Conservation (phyloP, 208 protist species). For the Naegleria lovaniensis region DNA sequence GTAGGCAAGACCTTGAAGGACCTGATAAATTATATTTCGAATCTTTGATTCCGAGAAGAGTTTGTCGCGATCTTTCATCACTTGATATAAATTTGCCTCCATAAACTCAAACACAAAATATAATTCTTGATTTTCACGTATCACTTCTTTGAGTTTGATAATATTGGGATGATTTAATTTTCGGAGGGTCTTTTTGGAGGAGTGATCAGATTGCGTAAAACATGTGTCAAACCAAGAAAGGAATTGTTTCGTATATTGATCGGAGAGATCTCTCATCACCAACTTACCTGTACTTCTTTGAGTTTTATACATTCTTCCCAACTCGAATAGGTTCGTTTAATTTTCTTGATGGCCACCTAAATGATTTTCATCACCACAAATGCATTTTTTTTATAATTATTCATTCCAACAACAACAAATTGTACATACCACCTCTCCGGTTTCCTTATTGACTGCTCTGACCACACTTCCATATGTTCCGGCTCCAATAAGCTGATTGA, state of each 20-base stretch:
- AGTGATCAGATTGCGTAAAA: no score
- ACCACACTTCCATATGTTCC: constrained; percentile 90
- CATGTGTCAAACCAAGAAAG: no score
- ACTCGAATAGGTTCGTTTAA: constrained; percentile 94
- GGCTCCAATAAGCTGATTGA: constrained; percentile 84
- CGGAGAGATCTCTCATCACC: no score
- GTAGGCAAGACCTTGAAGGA: constrained; percentile 82
- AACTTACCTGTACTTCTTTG: constrained; percentile 75
- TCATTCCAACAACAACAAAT: not conserved
- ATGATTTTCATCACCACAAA: not conserved
- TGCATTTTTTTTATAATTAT: no score
- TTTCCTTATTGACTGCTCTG: constrained; percentile 78
- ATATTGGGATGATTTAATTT: constrained; percentile 93
- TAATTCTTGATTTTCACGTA: constrained; percentile 88
- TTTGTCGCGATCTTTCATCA: constrained; percentile 85
- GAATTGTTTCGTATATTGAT: no score
- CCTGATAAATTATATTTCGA: constrained; percentile 66
- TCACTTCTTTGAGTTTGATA: constrained; percentile 91
- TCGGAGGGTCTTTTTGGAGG: constrained; percentile 61
- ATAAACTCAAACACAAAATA: constrained; percentile 96
- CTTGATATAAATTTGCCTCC: constrained; percentile 88
- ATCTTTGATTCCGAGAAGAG: constrained; percentile 72
- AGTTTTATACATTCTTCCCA: constrained; percentile 93
- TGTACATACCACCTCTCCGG: constrained; percentile 65
- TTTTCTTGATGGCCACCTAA: constrained; percentile 92